phyloP scores from a whole-genome alignment of 2,329 filamentous ascomycete species.

The Xylariaceae sp. region DNA sequence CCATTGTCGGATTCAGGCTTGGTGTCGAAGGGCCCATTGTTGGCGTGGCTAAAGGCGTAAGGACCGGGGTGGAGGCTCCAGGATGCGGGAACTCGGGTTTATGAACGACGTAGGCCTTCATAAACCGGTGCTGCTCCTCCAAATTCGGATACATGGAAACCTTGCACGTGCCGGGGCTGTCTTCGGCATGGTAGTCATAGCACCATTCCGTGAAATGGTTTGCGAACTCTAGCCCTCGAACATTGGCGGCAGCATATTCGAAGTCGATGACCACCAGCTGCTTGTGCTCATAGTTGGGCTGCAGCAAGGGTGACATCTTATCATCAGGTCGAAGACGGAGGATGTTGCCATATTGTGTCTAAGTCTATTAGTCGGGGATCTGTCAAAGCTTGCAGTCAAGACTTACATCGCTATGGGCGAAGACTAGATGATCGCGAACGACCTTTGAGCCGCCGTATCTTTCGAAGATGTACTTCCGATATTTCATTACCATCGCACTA shows the following conservation, averaged over 20 bases:
- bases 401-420: constrained; percentile 95
- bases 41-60: constrained; percentile 44
- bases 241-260: constrained; percentile 90
- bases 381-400: not conserved
- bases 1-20: constrained; percentile 33
- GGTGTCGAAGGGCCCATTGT: constrained; percentile 33
- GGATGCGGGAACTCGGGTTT: constrained; percentile 62
- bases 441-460: constrained; percentile 66
- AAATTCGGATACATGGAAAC: constrained; percentile 68
- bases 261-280: constrained; percentile 98
- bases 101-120: constrained; percentile 84
- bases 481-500: constrained; percentile 69
- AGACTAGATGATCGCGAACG: constrained; percentile 75
- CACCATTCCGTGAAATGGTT: constrained; percentile 99
- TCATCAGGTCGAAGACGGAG: constrained; percentile 67
- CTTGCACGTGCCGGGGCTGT: constrained; percentile 65
- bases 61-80: constrained; percentile 48
- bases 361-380: constrained; percentile 9
- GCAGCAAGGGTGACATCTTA: constrained; percentile 79
- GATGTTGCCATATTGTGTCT: constrained; percentile 99
- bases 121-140: constrained; percentile 80
- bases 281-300: constrained; percentile 91
- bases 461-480: constrained; percentile 69
- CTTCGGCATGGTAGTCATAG: constrained; percentile 88
- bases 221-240: constrained; percentile 84